These are phyloP conservation scores for Colletotrichum siamense DNA, from an alignment of 2,329 filamentous ascomycete species.

Conservation along the genomic window DNA sequence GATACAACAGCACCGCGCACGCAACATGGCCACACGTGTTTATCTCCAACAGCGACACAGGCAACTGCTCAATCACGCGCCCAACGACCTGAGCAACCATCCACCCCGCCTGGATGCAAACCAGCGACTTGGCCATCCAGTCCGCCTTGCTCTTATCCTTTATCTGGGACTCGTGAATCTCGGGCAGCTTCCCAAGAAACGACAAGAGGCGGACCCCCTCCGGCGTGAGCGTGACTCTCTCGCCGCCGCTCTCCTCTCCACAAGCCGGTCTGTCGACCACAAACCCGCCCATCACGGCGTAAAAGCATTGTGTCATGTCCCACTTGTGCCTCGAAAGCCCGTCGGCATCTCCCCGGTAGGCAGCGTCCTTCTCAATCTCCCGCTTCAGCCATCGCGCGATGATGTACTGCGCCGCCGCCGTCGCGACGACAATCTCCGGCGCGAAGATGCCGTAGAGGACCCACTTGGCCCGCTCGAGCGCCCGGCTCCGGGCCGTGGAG, in stretches of 20 bases:
- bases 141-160: slow-evolving; percentile 40
- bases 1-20: slow-evolving; percentile 37
- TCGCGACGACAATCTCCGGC: slow-evolving; percentile 35
- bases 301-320: slow-evolving; percentile 32
- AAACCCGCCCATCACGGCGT: slow-evolving; percentile 34
- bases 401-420: slow-evolving; percentile 30
- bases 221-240: slow-evolving; percentile 7
- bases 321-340: not conserved
- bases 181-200: slow-evolving; percentile 1
- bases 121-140: slow-evolving; percentile 35
- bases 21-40: slow-evolving; percentile 37
- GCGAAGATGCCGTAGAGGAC: slow-evolving; percentile 32
- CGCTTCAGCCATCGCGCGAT: slow-evolving; percentile 18
- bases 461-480: slow-evolving; percentile 28
- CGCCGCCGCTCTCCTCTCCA: not conserved
- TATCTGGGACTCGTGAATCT: slow-evolving; percentile 27
- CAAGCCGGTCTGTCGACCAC: slow-evolving; percentile 20
- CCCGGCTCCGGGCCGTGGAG: not conserved
- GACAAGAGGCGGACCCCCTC: slow-evolving; percentile 9
- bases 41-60: slow-evolving; percentile 40
- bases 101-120: slow-evolving; percentile 41
- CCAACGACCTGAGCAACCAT: slow-evolving; percentile 38
- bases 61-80: slow-evolving; percentile 32
- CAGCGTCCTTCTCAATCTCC: slow-evolving; percentile 7
- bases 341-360: not conserved